Conservation (phyloP, 495 filamentous ascomycete genomes). For the Coniosporium apollinis region DNA sequence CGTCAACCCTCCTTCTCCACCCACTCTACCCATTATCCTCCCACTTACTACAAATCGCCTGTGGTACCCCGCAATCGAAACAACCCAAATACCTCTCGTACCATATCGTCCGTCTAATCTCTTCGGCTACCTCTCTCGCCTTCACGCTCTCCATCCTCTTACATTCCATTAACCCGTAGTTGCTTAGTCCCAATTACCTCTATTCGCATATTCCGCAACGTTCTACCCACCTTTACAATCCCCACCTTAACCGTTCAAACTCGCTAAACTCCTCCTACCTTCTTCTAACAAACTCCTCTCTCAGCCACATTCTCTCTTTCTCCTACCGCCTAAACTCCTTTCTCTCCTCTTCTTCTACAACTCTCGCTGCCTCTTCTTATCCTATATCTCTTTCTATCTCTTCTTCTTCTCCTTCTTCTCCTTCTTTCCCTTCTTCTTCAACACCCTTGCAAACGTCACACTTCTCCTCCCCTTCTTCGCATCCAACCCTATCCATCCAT, state of each 20-base stretch:
- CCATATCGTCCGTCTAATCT: not conserved
- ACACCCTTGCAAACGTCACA: not conserved
- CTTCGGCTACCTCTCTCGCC: not conserved
- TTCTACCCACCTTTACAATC: not conserved
- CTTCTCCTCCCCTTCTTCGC: not conserved
- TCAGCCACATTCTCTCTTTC: not conserved
- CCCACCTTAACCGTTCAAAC: not conserved
- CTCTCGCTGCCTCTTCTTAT: not conserved
- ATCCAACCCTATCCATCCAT: not conserved
- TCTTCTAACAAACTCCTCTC: not conserved
- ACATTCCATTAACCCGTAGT: not conserved
- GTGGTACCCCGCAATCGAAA: not conserved
- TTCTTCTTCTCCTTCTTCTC: not conserved
- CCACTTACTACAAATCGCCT: not conserved
- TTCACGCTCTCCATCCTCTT: not conserved
- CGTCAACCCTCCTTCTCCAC: not conserved
- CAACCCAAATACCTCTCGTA: not conserved
- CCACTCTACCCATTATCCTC: not conserved
- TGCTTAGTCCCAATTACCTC: not conserved
- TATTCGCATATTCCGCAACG: not conserved
- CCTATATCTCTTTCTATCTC: not conserved
- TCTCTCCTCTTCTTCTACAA: not conserved
- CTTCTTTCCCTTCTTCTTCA: not conserved
- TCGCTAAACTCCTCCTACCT: not conserved
- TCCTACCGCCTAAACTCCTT: not conserved